phyloP scores from a whole-genome alignment of 1,284 basidiomycete species.

The Puccinia coronata region DNA sequence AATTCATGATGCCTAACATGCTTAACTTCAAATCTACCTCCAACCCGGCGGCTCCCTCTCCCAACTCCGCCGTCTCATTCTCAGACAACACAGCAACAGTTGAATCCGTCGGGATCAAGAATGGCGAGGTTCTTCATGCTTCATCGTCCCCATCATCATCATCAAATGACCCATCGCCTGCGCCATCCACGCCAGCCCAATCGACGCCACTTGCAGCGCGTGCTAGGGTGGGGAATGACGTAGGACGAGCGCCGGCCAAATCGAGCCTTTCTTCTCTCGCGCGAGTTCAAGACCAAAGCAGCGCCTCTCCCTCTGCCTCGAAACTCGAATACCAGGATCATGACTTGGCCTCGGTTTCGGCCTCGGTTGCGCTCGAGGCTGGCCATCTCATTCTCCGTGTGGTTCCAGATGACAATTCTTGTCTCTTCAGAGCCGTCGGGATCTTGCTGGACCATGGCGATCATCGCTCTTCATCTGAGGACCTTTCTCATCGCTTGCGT shows the following conservation, averaged over 20 bases:
- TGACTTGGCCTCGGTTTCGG: conserved; percentile 66
- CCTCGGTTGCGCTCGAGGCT: conserved; percentile 65
- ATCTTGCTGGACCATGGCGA: conserved; percentile 80
- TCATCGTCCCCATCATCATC: conserved; percentile 60
- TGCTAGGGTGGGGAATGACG: conserved; percentile 55
- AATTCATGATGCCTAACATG: too few species aligned
- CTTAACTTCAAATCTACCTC: too few species aligned
- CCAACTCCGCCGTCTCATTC: conserved; percentile 68
- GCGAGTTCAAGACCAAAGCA: conserved; percentile 17
- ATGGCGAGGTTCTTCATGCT: conserved; percentile 81
- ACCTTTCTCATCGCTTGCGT: conserved; percentile 62
- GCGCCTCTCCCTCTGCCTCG: conserved; percentile 40
- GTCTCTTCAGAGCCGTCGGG: conserved; percentile 81
- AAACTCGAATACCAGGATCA: conserved; percentile 56
- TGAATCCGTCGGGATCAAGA: conserved; percentile 71
- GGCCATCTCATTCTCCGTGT: conserved; percentile 63
- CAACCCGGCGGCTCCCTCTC: too few species aligned
- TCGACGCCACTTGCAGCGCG: conserved; percentile 53
- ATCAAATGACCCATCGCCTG: conserved; percentile 19
- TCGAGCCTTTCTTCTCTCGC: conserved; percentile 54
- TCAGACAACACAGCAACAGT: conserved; percentile 71
- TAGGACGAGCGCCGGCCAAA: conserved; percentile 49
- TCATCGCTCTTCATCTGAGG: conserved; percentile 61
- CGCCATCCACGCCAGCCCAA: conserved; percentile 48
- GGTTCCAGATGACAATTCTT: conserved; percentile 90